Base-by-base conservation (phyloP, 805 yeast species). In the Debaryomyces maramus region DNA sequence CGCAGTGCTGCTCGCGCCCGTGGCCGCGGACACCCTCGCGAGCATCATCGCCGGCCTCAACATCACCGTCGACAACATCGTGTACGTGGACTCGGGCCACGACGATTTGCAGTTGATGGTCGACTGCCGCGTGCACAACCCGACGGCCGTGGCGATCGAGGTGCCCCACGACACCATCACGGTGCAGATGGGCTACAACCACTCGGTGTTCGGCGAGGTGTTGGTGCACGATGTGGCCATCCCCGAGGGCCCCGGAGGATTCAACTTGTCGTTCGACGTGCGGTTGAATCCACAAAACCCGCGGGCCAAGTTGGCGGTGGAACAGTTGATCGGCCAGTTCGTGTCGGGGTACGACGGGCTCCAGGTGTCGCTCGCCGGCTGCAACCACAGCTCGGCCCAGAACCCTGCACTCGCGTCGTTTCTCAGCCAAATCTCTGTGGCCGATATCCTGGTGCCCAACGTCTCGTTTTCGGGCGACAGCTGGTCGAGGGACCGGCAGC, bases 81-180 rank as follows among this genome's bases (percentile, higher is more conserved):
- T 41, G 4, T 52, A 65, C n/a, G 37, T 65, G 10, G 55, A 58
- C 2, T 60, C 76, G 0, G 46, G 52, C 7, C 26, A 39, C 1
- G 41, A 48, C 0, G 47, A 46, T 2, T 41, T 67, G 10, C 45
- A 52, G 4, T 35, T 75, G 4, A 32, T 58, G 30, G 52, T 63
- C 21, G 67, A 60, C 29, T 22, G 65, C 4, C 58, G 55, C 13
- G 23, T 72, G 3, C 24, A 38, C 9, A 73, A 71, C 44, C 72
- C 75, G 1, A 46, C 65, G 16, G 46, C 46, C 14, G 35, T 51
- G 6, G 52, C 61, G 1, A 29, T 62, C 11, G 56, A 50, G 2
- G 23, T 62, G 4, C 52, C 60, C 4, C 41, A 47, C 6, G 56
- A 59, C 20, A 30, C 34, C 2, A n/a, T 64, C 5, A 49, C 48